phyloP scores from a whole-genome alignment of 768 basidiomycete genomes.

The Trametes punicea region DNA sequence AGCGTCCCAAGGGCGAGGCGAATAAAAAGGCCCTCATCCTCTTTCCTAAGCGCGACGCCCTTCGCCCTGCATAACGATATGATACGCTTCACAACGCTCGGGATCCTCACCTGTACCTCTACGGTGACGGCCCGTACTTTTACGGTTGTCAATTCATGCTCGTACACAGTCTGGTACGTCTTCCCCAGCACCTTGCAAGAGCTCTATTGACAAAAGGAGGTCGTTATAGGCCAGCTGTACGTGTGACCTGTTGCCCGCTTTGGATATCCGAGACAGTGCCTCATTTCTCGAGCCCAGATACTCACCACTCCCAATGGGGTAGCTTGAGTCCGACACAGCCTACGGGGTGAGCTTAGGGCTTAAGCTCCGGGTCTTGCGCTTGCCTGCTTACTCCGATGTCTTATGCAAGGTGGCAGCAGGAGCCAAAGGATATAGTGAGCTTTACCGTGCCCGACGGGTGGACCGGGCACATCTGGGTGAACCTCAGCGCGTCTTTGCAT shows the following conservation, averaged over 20 bases:
- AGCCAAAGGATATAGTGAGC: slow-evolving; percentile 21
- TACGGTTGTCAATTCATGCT: slow-evolving; percentile 39
- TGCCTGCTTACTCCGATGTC: background rate
- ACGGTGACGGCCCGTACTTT: slow-evolving; percentile 27
- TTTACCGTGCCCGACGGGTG: slow-evolving; percentile 40
- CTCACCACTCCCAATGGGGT: slow-evolving; percentile 34
- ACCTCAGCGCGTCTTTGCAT: background rate
- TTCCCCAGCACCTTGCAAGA: background rate
- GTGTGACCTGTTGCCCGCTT: background rate
- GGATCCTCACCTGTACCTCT: slow-evolving; percentile 4
- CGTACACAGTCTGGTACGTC: slow-evolving; percentile 40
- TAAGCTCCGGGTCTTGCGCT: too few relatives aligned
- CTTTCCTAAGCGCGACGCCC: too few relatives aligned
- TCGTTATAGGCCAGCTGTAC: slow-evolving; percentile 30
- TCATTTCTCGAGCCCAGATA: slow-evolving; percentile 16
- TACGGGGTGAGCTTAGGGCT: slow-evolving; percentile 29
- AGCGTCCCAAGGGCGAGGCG: too few relatives aligned
- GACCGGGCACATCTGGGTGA: slow-evolving; percentile 39
- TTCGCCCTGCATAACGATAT: too few relatives aligned
- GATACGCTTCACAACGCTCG: background rate
- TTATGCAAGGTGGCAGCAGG: slow-evolving; percentile 29
- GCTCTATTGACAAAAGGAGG: background rate
- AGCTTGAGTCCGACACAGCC: slow-evolving; percentile 25
- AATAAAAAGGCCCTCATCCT: too few relatives aligned
- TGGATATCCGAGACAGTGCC: background rate